These are phyloP conservation scores for Podospora bellae-mahoneyi DNA, from an alignment of 495 filamentous ascomycete species.

Conservation along the genomic window DNA sequence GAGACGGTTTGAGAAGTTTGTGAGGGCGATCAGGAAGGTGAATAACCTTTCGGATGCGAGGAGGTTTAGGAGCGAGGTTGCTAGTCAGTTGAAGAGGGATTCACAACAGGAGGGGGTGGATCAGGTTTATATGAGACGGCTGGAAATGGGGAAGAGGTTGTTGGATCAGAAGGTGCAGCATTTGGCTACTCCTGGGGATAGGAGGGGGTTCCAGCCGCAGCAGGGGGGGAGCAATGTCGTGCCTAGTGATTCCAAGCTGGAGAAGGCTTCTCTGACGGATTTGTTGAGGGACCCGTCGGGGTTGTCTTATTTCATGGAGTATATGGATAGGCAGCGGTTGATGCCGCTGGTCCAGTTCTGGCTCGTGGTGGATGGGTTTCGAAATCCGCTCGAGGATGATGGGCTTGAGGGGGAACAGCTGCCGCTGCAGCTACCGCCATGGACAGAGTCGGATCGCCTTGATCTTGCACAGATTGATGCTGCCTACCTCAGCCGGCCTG, in stretches of 20 bases:
- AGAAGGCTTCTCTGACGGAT: slow-evolving; percentile 72
- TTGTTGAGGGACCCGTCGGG: slow-evolving; percentile 83
- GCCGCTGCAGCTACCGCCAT: slow-evolving; percentile 59
- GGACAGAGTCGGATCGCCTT: slow-evolving; percentile 79
- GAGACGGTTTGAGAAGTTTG: slow-evolving; percentile 88
- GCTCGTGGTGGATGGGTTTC: slow-evolving; percentile 95
- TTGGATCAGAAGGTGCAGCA: slow-evolving; percentile 86
- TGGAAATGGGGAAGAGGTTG: slow-evolving; percentile 87
- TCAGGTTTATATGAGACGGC: slow-evolving; percentile 74
- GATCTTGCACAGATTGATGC: slow-evolving; percentile 89
- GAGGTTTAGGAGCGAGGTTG: slow-evolving; percentile 83
- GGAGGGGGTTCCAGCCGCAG: slow-evolving; percentile 33
- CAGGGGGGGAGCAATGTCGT: slow-evolving; percentile 24
- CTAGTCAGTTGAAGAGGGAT: slow-evolving; percentile 89
- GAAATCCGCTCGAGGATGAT: slow-evolving; percentile 94
- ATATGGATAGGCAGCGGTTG: slow-evolving; percentile 87
- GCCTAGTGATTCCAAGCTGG: slow-evolving; percentile 53
- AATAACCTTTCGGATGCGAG: slow-evolving; percentile 93
- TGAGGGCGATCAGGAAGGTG: slow-evolving; percentile 81
- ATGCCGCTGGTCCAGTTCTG: slow-evolving; percentile 96
- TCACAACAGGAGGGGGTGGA: slow-evolving; percentile 74
- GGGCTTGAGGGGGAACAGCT: slow-evolving; percentile 61
- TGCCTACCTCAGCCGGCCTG: slow-evolving; percentile 76
- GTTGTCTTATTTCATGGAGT: slow-evolving; percentile 98
- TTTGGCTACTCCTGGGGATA: slow-evolving; percentile 64